Conservation (phyloP, 768 basidiomycete genomes). For the Lentinus brumalis region DNA sequence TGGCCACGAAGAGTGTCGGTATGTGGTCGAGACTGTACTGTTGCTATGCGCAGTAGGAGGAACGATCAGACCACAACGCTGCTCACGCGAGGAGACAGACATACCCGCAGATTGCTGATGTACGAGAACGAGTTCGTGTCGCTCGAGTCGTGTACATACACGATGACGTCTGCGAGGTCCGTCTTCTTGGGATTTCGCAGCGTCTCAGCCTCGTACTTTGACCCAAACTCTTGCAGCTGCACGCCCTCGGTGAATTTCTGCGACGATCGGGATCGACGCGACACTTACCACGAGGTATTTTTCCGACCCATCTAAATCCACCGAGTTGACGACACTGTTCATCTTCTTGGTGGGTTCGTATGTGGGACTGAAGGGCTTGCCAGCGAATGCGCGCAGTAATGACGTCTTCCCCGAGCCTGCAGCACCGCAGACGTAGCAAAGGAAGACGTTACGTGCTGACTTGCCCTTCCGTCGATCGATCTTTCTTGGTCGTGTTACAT, state of each 20-base stretch:
- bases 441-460: constrained; percentile 87
- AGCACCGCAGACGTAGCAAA: constrained; percentile 93
- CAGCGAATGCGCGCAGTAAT: constrained; percentile 80
- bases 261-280: background rate
- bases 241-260: background rate
- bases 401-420: constrained; percentile 96
- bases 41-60: constrained; percentile 60
- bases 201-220: constrained; percentile 90
- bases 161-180: constrained; percentile 90
- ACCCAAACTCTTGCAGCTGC: constrained; percentile 96
- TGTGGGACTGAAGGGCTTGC: constrained; percentile 69
- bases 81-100: constrained; percentile 26
- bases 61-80: constrained; percentile 16
- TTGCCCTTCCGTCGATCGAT: constrained; percentile 85
- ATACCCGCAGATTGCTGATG: constrained; percentile 91
- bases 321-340: constrained; percentile 91
- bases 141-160: constrained; percentile 96
- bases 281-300: constrained; percentile 91
- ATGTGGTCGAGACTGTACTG: constrained; percentile 95
- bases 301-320: constrained; percentile 92
- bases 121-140: constrained; percentile 99
- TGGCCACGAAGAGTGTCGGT: constrained; percentile 96
- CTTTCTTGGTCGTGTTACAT: constrained; percentile 83
- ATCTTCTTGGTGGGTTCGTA: constrained; percentile 92
- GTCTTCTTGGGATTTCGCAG: constrained; percentile 88